Evolutionary conservation across 495 filamentous ascomycete genomes (phyloP).

Genomic region (Aspergillus taichungensis): DNA sequence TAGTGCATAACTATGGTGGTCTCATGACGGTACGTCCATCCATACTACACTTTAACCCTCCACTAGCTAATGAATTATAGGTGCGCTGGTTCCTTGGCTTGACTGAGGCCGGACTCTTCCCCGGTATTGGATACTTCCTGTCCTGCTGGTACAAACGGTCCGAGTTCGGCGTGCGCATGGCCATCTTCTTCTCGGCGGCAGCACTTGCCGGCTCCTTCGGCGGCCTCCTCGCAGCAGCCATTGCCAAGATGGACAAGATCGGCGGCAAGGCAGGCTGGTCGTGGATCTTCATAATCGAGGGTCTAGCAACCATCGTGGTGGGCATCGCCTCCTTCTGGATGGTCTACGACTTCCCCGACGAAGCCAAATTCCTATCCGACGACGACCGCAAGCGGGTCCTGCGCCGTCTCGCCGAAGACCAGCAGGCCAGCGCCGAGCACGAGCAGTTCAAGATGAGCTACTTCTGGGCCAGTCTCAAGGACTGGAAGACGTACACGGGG

Average conservation of each 20-base stretch:
- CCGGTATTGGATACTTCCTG: constrained; percentile 81
- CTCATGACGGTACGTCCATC: constrained; percentile 53
- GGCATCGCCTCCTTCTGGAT: constrained; percentile 72
- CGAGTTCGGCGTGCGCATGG: constrained; percentile 69
- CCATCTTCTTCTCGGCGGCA: constrained; percentile 71
- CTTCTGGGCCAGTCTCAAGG: constrained; percentile 64
- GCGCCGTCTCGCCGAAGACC: constrained; percentile 61
- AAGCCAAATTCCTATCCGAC: constrained; percentile 66
- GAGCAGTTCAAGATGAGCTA: constrained; percentile 72
- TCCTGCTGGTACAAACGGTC: constrained; percentile 79
- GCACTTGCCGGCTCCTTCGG: constrained; percentile 58
- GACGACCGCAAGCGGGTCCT: constrained; percentile 67
- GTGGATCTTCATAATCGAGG: constrained; percentile 65
- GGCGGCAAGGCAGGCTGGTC: constrained; percentile 55
- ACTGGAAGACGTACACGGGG: constrained; percentile 82
- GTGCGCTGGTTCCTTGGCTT: constrained; percentile 79
- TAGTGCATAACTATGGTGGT: constrained; percentile 67
- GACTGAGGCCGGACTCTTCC: constrained; percentile 76
- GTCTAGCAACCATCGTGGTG: constrained; percentile 50
- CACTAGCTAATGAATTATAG: not conserved
- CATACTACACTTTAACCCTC: too few relatives aligned
- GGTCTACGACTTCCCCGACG: constrained; percentile 83
- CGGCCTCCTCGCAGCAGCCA: constrained; percentile 55
- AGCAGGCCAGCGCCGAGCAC: constrained; percentile 69
- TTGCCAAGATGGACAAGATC: constrained; percentile 55